Conservation (phyloP, 140 eudicot species). For the Eryngium alpinum region DNA sequence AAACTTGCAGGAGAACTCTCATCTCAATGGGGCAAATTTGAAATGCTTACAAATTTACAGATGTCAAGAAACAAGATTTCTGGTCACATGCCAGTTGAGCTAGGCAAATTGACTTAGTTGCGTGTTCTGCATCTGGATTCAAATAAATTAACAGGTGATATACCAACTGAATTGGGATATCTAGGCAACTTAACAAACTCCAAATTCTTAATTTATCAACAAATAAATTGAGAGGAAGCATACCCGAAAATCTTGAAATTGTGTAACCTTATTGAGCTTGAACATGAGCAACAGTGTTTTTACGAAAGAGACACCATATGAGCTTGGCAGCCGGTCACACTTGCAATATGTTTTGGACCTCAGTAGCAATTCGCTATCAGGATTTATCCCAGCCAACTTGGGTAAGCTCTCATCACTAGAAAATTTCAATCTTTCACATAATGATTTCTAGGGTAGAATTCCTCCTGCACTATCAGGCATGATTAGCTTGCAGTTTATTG, state of each 20-base stretch:
- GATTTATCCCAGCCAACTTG: constrained; percentile 47
- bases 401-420: constrained; percentile 43
- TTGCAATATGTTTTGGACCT: constrained; percentile 59
- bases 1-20: constrained; percentile 61
- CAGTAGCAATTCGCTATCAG: constrained; percentile 69
- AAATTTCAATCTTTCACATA: constrained; percentile 63
- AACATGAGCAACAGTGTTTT: constrained; percentile 50
- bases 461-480: constrained; percentile 42
- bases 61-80: constrained; percentile 55
- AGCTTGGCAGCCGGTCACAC: constrained; percentile 44
- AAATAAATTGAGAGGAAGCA: constrained; percentile 45
- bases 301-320: constrained; percentile 56
- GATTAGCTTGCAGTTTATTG: constrained; percentile 55
- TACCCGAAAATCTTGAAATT: constrained; percentile 51
- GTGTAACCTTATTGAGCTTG: constrained; percentile 42
- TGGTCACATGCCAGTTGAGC: constrained; percentile 65
- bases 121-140: constrained; percentile 36
- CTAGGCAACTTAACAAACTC: constrained; percentile 43
- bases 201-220: constrained; percentile 58
- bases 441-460: constrained; percentile 55
- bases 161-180: constrained; percentile 57
- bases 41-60: constrained; percentile 42
- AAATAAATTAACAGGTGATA: constrained; percentile 58
- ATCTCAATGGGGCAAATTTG: constrained; percentile 43
- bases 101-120: constrained; percentile 47